Evolutionary conservation across 768 basidiomycete species (phyloP).

Genomic region (Termitomyces sp.): DNA sequence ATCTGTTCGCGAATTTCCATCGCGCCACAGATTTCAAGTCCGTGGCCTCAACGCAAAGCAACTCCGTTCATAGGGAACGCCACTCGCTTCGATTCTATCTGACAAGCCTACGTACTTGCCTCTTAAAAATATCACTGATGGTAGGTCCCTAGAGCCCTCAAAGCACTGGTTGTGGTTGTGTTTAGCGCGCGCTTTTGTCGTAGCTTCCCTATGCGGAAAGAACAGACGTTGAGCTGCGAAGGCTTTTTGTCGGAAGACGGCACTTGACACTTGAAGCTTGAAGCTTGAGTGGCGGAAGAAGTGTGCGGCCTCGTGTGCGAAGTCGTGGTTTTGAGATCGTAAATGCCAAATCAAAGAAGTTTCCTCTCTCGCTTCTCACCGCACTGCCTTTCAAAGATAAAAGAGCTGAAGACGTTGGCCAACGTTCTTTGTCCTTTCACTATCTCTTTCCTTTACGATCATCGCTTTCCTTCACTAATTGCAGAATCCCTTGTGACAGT

Average conservation of each 20-base stretch:
- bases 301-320: constrained; percentile 10
- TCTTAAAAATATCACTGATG: neutral
- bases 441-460: neutral
- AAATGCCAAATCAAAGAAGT: constrained; percentile 8
- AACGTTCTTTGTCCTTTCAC: neutral
- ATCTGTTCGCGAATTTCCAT: constrained; percentile 6
- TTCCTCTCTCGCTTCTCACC: constrained; percentile 4
- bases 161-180: neutral
- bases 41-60: neutral
- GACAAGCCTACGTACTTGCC: neutral
- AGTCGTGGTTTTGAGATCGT: constrained; percentile 1
- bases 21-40: neutral
- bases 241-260: neutral
- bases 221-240: neutral
- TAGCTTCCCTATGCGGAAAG: neutral
- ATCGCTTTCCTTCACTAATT: neutral
- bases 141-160: neutral
- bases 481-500: neutral
- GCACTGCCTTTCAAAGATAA: constrained; percentile 7
- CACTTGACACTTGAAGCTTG: neutral
- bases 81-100: neutral
- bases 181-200: neutral
- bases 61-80: neutral
- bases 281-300: constrained; percentile 11
- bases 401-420: neutral